These are phyloP conservation scores for Exophiala spinifera DNA, from an alignment of 2,329 filamentous ascomycete genomes.

Conservation along the genomic window DNA sequence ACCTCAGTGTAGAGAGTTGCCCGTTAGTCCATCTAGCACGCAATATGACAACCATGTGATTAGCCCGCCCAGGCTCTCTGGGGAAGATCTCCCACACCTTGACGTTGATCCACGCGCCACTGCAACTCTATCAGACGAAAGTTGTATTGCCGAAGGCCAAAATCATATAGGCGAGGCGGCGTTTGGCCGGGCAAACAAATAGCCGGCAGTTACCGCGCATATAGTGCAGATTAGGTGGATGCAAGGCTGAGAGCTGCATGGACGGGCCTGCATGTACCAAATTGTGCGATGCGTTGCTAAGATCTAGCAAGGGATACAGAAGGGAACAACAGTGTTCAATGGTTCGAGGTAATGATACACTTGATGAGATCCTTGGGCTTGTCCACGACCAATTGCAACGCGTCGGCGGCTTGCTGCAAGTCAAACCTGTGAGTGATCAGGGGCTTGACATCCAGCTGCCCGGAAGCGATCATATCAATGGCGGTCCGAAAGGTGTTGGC, in stretches of 20 bases:
- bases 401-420: constrained; percentile 60
- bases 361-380: constrained; percentile 56
- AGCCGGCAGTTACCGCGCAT: not conserved
- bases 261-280: no score
- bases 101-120: not conserved
- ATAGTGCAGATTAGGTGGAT: no score
- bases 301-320: no score
- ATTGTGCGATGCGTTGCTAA: no score
- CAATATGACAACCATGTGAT: no score
- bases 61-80: no score
- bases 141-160: constrained; percentile 3
- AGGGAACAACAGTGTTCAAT: no score
- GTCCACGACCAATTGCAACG: constrained; percentile 53
- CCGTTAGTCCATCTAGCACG: no score
- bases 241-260: no score
- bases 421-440: constrained; percentile 63
- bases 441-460: constrained; percentile 53
- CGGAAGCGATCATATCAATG: constrained; percentile 50
- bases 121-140: not conserved
- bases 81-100: no score
- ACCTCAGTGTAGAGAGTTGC: not conserved
- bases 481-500: constrained; percentile 53
- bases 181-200: constrained; percentile 1
- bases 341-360: constrained; percentile 15
- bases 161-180: constrained; percentile 6